Evolutionary conservation across 805 yeast species (phyloP).

Genomic region (Saccharomyces paradoxus): DNA sequence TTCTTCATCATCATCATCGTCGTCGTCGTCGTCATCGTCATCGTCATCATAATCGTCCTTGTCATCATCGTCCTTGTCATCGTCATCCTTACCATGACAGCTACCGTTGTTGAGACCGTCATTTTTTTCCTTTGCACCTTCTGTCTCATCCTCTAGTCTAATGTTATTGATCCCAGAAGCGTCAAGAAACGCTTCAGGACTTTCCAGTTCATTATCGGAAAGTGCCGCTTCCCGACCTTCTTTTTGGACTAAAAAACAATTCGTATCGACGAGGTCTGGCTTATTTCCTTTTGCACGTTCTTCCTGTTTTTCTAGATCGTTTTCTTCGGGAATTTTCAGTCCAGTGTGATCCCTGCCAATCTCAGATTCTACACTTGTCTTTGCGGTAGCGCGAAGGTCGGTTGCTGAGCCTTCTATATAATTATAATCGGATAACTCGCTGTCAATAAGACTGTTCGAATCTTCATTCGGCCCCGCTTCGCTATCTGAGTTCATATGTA

Average conservation of each 20-base stretch:
- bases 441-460: not conserved
- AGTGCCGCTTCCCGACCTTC: not conserved
- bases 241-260: not conserved
- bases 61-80: too few relatives aligned
- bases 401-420: not conserved
- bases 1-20: not conserved
- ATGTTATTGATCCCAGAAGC: not conserved
- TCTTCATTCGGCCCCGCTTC: not conserved
- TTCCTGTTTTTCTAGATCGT: not conserved
- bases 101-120: not conserved
- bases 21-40: not conserved
- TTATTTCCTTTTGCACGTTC: not conserved
- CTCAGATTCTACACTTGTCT: not conserved
- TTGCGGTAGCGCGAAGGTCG: not conserved
- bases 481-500: not conserved
- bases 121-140: not conserved
- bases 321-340: not conserved
- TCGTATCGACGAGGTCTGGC: not conserved
- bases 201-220: not conserved
- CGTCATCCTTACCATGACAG: not conserved
- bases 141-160: not conserved
- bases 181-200: not conserved
- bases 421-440: not conserved
- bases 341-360: not conserved
- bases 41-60: not conserved